Evolutionary conservation across 805 yeast species (phyloP), one percentile per base, ranked within the genome.

Genomic region (Lachancea waltii): DNA sequence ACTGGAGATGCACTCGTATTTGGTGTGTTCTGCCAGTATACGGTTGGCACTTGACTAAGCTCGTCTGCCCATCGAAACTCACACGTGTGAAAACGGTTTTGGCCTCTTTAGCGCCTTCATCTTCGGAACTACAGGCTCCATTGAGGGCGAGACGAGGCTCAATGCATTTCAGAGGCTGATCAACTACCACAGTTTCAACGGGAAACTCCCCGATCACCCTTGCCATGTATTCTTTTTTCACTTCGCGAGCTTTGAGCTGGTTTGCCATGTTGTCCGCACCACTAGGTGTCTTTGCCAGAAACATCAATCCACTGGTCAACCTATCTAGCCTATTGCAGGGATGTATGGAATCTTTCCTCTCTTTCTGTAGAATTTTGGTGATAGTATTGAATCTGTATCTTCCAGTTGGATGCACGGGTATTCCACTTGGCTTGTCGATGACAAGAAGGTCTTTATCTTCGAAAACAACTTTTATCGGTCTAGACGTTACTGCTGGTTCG

Each of bases 401-500:
- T 0, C 97, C 98, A 0, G 96, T 82, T 3, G 98, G 97, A 58
- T 92, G 98, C 0, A 85, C 95, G 0, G 98, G 97, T 2, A 92
- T 72, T 0, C 98, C 97, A 3, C 92, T 73, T 0, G 98, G 98
- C 48, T 92, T 92, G 58, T 90, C 95, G 16, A 92, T 80, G 3
- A 84, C 94, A 4, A 92, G 68, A 16, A 86, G 56, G 35, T 82
- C 74, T 6, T 81, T 86, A 56, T 85, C 80, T 51, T 87, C 85
- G 54, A 69, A 71, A 0, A 89, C 82, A 17, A 85, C 75, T 38
- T 72, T 70, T 34, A 86, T 78, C 0, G 73, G 72, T 30, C 67
- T 53, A 40, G 63, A 42, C 38, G 81, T 61, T 2, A 89, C 89
- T 0, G 94, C 76, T 2, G 97, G 96, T 54, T 92, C 98, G 54